Evolutionary conservation across 2,329 filamentous ascomycete genomes (phyloP), one percentile per base, ranked within the genome.

Genomic region (Davidsoniella eucalypti): DNA sequence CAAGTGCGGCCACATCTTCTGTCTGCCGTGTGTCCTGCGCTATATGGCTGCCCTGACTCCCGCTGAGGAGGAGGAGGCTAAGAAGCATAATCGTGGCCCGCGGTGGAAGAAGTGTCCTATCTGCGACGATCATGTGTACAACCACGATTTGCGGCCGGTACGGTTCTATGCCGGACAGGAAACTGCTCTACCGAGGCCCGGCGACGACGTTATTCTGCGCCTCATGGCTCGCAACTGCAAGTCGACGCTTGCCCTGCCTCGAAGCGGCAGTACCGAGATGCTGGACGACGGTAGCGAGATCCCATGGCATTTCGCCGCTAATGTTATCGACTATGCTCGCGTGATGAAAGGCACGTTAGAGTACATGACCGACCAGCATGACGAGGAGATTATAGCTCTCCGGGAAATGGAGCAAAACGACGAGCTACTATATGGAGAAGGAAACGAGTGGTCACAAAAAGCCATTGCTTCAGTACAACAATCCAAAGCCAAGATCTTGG

Each of bases 1-100:
- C 40, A 90, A 82, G 61, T 98, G 92, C 60, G 92, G 92, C 1
- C 92, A 98, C 62, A 94, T 98, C 10, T 96, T 95, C 63, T 98
- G 92, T 61, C 69, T 96, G 33, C 82, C 92, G 5, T 98, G 92
- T 61, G 67, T 96, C 54, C 86, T 96, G 55, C 82, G 92, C 46
- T 98, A 93, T 63, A 95, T 98, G 87, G 46, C 40, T 12, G 44
- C 51, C 3, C 85, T 94, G 58, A 84, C 87, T 6, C 78, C 76
- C 10, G 76, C 80, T 2, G 82, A 84, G 51, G 81, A 84, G n/a
- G 82, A 84, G 33, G 65, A 67, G 7, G 17, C 23, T n/a, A 44
- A 33, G n/a, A 73, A 72, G 52, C 68, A 75, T 8, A 80, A 82
- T 55, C 88, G 82, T 65, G 81, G 76, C 58, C 70, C 82, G 26